Conservation (phyloP, 2,329 filamentous ascomycete species). For the Fusarium musae region DNA sequence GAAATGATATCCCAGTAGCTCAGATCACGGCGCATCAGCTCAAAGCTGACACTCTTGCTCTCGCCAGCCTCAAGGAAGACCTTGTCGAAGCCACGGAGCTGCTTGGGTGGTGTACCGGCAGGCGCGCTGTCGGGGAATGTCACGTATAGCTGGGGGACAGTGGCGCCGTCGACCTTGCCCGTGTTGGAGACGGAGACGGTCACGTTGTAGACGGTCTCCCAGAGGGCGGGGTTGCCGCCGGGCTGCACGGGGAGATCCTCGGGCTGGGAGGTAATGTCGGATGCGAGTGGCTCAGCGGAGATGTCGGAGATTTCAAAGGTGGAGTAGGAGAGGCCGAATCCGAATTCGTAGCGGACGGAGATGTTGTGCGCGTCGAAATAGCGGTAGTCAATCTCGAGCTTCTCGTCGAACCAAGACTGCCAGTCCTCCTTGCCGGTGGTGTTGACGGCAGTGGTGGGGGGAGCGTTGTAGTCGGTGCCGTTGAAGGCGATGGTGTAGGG, state of each 20-base stretch:
- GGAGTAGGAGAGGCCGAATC: slow-evolving; percentile 76
- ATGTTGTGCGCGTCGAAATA: slow-evolving; percentile 70
- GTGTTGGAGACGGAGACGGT: slow-evolving; percentile 62
- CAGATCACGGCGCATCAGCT: slow-evolving; percentile 59
- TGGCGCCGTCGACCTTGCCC: slow-evolving; percentile 58
- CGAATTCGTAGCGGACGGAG: slow-evolving; percentile 72
- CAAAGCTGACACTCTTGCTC: slow-evolving; percentile 55
- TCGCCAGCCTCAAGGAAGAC: slow-evolving; percentile 55
- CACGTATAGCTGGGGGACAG: slow-evolving; percentile 68
- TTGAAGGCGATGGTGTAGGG: slow-evolving; percentile 77
- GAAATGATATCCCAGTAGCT: slow-evolving; percentile 60
- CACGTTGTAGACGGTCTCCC: slow-evolving; percentile 61
- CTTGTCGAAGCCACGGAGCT: slow-evolving; percentile 65
- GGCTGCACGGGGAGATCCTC: slow-evolving; percentile 51
- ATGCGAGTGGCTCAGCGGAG: slow-evolving; percentile 31
- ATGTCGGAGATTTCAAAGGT: slow-evolving; percentile 63
- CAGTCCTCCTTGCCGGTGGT: slow-evolving; percentile 53
- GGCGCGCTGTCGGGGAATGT: slow-evolving; percentile 52
- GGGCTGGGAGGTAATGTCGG: slow-evolving; percentile 45
- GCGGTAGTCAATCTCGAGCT: slow-evolving; percentile 75
- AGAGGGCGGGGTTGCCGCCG: slow-evolving; percentile 68
- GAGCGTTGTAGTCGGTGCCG: slow-evolving; percentile 59
- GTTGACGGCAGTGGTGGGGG: slow-evolving; percentile 51
- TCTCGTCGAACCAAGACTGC: slow-evolving; percentile 67
- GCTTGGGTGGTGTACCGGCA: slow-evolving; percentile 58